These are phyloP conservation scores for Paecilomyces variotii DNA, from an alignment of 2,329 filamentous ascomycete species.

Conservation along the genomic window DNA sequence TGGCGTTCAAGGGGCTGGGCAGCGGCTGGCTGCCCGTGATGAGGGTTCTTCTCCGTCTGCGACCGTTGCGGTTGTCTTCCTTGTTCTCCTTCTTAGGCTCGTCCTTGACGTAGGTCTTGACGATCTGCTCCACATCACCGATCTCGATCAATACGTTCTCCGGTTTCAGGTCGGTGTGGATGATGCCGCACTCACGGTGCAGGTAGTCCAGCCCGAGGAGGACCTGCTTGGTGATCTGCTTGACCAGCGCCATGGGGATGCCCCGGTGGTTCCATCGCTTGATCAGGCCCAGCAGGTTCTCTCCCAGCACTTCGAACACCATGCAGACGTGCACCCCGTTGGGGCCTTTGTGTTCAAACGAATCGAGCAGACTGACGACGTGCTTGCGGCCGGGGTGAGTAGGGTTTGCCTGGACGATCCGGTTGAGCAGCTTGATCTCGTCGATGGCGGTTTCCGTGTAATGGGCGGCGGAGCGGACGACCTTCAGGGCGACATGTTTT, in stretches of 20 bases:
- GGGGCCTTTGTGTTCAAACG: slow-evolving; percentile 94
- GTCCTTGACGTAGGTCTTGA: slow-evolving; percentile 88
- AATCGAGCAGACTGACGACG: slow-evolving; percentile 91
- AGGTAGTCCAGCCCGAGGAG: slow-evolving; percentile 91
- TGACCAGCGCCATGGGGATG: slow-evolving; percentile 91
- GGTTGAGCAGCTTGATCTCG: slow-evolving; percentile 96
- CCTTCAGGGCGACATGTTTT: slow-evolving; percentile 96
- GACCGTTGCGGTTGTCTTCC: slow-evolving; percentile 85
- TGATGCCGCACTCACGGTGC: slow-evolving; percentile 96
- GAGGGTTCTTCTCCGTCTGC: slow-evolving; percentile 79
- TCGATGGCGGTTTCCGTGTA: slow-evolving; percentile 98
- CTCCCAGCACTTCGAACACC: slow-evolving; percentile 96
- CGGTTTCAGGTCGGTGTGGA: slow-evolving; percentile 94
- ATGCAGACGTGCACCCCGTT: slow-evolving; percentile 97
- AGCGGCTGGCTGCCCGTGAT: slow-evolving; percentile 96
- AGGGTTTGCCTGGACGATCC: slow-evolving; percentile 91
- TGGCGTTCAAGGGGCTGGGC: slow-evolving; percentile 87
- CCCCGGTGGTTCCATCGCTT: slow-evolving; percentile 98
- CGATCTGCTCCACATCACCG: slow-evolving; percentile 96
- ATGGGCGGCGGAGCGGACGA: slow-evolving; percentile 93
- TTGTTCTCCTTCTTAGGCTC: slow-evolving; percentile 59
- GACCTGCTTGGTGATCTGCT: slow-evolving; percentile 98
- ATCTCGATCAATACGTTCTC: slow-evolving; percentile 99
- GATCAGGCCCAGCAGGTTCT: slow-evolving; percentile 90
- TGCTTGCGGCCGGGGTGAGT: slow-evolving; percentile 90